Percentiles rank a stretch among this genome's conserved stretches.
These are phyloP conservation scores for Beauveria rudraprayagi DNA, from an alignment of 2,329 filamentous ascomycete genomes.

Conservation along the genomic window DNA sequence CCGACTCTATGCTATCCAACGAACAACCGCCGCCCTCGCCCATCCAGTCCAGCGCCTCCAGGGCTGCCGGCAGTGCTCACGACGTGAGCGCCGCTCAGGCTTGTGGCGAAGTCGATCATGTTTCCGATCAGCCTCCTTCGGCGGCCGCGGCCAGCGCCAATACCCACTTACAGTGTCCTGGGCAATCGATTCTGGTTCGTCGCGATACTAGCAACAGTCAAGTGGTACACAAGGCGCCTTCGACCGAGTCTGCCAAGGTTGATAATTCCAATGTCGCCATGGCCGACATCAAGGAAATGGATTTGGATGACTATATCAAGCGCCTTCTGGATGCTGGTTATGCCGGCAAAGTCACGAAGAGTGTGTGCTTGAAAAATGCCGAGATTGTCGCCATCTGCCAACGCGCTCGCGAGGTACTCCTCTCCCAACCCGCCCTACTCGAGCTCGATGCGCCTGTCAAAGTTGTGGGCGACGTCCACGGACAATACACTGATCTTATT, in stretches of 20 bases:
- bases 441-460: constrained; percentile 94
- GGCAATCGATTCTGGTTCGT: constrained; percentile 84
- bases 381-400: constrained; percentile 93
- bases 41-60: constrained; percentile 67
- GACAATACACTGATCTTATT: constrained; percentile 92
- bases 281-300: constrained; percentile 82
- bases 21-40: constrained; percentile 72
- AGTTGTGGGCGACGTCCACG: constrained; percentile 94
- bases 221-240: constrained; percentile 44
- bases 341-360: constrained; percentile 93
- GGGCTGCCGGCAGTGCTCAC: constrained; percentile 53
- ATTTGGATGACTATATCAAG: constrained; percentile 95
- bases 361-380: constrained; percentile 93
- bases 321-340: constrained; percentile 91
- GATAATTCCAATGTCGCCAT: constrained; percentile 63
- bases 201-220: constrained; percentile 59
- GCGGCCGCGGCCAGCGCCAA: constrained; percentile 50
- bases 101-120: constrained; percentile 84
- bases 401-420: constrained; percentile 77
- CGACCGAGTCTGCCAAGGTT: constrained; percentile 33
- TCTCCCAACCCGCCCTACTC: constrained; percentile 84
- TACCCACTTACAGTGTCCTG: constrained; percentile 58
- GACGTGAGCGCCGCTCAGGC: constrained; percentile 75
- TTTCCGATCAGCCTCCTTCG: constrained; percentile 81
- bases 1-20: constrained; percentile 40